Base-by-base conservation (phyloP, 345 rosid genomes). In the Clarkia xantiana region DNA sequence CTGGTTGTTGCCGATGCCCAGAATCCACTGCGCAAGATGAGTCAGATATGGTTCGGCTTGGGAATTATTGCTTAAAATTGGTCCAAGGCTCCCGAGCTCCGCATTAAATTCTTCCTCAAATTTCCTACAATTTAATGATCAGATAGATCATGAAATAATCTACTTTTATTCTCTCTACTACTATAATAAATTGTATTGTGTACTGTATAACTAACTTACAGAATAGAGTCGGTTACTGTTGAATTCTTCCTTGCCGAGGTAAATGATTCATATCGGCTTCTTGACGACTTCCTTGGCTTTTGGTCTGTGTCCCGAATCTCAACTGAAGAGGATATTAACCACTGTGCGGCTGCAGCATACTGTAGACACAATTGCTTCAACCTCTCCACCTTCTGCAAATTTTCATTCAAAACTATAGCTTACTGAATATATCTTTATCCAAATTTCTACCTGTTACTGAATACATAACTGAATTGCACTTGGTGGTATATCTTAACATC, bases 11-110 rank as follows among this genome's bases (percentile, higher is more conserved):
- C 84, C 69, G 55, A 68, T 75, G 12, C 96, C 94, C 36, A 91
- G 89, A 65, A 91, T 75, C 82, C 80, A 84, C 67, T 84, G 94
- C 40, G 96, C 86, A 61, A 91, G 96, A 77, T 86, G 98, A 55
- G 89, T 84, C 74, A 86, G 69, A 73, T 91, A 75, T 11, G 98
- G 98, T 61, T 91, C 94, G 46, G 85, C 86, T 65, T 81, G 96
- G 36, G 96, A 80, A 63, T 76, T 77, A 56, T 62, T 75, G 71
- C 94, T 82, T 71, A 86, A 67, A 23, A 79, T 71, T 23, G 83
- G 86, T 73, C 93, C 89, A 47, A 91, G 71, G 71, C 77, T 84
- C 67, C 81, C 83, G 66, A 84, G 81, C 76, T 86, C 98, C 0
- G 76, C 55, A 70, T 80, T 84, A 61, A 84, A 91, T 44, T 86